These are phyloP conservation scores for Biscutella laevigata DNA, from an alignment of 441 rosid genomes.

Conservation along the genomic window DNA sequence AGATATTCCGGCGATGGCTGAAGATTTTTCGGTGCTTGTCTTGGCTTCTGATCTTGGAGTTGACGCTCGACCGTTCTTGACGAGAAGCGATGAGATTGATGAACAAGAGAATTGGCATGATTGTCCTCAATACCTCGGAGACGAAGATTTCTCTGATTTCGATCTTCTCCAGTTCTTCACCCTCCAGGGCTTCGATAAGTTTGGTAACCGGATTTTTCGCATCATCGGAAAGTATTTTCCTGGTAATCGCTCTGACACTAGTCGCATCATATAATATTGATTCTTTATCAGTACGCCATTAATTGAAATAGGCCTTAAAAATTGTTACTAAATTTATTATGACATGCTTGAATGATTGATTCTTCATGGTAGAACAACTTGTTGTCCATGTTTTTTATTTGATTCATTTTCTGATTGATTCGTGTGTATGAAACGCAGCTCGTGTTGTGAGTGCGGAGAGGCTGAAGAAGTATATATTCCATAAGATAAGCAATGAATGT, in stretches of 20 bases:
- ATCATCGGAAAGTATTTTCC: conserved; percentile 60
- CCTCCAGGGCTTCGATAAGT: conserved; percentile 49
- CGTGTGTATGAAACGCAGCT: conserved; percentile 32
- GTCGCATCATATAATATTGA: too few species aligned
- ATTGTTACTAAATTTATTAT: background rate
- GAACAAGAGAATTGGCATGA: conserved; percentile 68
- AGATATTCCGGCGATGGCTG: conserved; percentile 30
- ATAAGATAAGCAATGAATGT: conserved; percentile 44
- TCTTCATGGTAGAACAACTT: too few species aligned
- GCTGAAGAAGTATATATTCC: conserved; percentile 50
- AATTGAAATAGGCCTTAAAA: background rate
- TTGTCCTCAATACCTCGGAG: conserved; percentile 50
- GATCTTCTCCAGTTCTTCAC: conserved; percentile 56
- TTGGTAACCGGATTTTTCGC: conserved; percentile 50
- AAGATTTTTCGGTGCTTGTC: conserved; percentile 73
- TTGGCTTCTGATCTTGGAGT: conserved; percentile 83
- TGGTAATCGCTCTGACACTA: conserved; percentile 29
- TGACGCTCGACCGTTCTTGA: conserved; percentile 64
- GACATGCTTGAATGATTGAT: too few species aligned
- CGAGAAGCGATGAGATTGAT: conserved; percentile 23
- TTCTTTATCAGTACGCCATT: too few species aligned
- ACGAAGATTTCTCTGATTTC: conserved; percentile 82
- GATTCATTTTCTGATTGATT: background rate
- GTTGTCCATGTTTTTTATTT: too few species aligned
- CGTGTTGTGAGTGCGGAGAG: conserved; percentile 54